Percentiles rank a stretch among this genome's conserved stretches.
phyloP scores from a whole-genome alignment of 75 land plant genomes.

The Azolla pinnata region DNA sequence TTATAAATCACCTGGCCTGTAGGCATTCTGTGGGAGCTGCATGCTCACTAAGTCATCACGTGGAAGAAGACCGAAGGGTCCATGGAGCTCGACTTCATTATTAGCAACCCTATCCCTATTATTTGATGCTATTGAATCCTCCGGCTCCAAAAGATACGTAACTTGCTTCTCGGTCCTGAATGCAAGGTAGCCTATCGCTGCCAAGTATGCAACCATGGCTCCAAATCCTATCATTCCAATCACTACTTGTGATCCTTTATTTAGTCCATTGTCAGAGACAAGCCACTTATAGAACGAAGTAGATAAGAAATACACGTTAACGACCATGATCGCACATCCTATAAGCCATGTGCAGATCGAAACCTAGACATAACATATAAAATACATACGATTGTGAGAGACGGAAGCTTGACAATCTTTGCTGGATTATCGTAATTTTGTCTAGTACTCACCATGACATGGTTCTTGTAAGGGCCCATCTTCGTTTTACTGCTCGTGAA shows the following conservation, averaged over 20 bases:
- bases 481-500: conserved; percentile 84
- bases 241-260: conserved; percentile 21
- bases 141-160: conserved; percentile 29
- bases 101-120: conserved; percentile 2
- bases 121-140: conserved; percentile 5
- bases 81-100: background rate
- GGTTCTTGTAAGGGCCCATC: conserved; percentile 70
- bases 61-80: conserved; percentile 19
- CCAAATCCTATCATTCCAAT: conserved; percentile 50
- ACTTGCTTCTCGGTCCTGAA: conserved; percentile 37
- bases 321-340: conserved; percentile 46
- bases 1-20: no score
- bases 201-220: conserved; percentile 36
- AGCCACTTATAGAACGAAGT: conserved; percentile 42
- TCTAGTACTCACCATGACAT: conserved; percentile 31
- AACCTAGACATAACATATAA: conserved; percentile 27
- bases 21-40: conserved; percentile 55
- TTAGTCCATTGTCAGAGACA: conserved; percentile 20
- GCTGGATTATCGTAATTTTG: no score
- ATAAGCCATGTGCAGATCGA: conserved; percentile 48
- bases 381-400: background rate
- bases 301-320: conserved; percentile 46
- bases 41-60: conserved; percentile 59
- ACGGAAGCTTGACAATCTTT: conserved; percentile 1
- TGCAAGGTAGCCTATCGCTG: conserved; percentile 42